Conservation (phyloP, 345 rosid genomes). For the Excoecaria agallocha region DNA sequence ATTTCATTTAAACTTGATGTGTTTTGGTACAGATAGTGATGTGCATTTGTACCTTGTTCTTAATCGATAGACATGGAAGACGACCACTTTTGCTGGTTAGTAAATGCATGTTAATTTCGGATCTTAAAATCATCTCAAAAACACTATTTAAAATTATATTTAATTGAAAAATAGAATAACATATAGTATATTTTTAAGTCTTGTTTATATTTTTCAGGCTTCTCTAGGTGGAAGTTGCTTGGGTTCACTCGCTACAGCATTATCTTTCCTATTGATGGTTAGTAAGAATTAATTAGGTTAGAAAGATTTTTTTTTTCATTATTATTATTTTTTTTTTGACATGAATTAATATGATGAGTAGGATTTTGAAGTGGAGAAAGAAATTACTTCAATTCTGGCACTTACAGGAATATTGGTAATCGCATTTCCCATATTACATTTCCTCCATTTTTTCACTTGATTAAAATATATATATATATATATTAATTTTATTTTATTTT, state of each 20-base stretch:
- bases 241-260: conserved; percentile 34
- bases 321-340: not conserved
- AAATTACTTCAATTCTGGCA: not conserved
- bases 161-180: too few species aligned
- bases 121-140: too few species aligned
- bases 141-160: too few species aligned
- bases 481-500: too few species aligned
- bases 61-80: conserved; percentile 51
- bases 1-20: not conserved
- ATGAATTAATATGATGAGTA: not conserved
- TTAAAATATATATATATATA: not conserved
- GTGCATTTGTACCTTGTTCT: conserved; percentile 18
- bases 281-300: not conserved
- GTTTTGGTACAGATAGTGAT: not conserved
- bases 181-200: too few species aligned
- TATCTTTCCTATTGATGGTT: conserved; percentile 51
- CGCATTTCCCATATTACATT: too few species aligned
- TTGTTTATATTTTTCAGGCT: conserved; percentile 16
- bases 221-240: conserved; percentile 39
- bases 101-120: not conserved
- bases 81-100: conserved; percentile 43
- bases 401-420: conserved; percentile 13
- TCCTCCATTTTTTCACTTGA: not conserved
- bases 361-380: not conserved
- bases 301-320: too few species aligned